Evolutionary conservation across 805 yeast species (phyloP).

Genomic region (Starmerella apicola): DNA sequence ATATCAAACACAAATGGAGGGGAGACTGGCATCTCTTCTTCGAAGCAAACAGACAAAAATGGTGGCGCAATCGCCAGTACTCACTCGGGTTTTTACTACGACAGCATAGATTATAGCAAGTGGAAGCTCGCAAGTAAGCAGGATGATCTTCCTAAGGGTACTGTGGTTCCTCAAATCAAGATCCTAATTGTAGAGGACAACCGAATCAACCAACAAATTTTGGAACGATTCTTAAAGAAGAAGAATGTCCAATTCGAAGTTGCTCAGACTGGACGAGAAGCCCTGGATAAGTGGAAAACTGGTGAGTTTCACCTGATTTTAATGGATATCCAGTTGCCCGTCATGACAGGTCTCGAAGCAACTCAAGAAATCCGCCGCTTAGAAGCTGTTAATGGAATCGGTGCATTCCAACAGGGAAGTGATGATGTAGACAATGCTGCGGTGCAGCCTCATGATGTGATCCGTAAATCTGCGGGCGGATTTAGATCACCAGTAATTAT

Average conservation of each 20-base stretch:
- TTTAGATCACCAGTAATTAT: conserved; percentile 93
- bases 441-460: conserved; percentile 18
- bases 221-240: conserved; percentile 75
- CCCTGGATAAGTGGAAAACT: conserved; percentile 82
- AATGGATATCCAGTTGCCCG: conserved; percentile 96
- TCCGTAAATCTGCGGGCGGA: conserved; percentile 29
- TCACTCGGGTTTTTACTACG: not conserved
- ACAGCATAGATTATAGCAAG: not conserved
- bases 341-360: conserved; percentile 90
- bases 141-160: conserved; percentile 7
- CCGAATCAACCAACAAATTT: conserved; percentile 80
- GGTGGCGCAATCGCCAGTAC: too few relatives aligned
- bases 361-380: conserved; percentile 79
- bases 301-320: conserved; percentile 92
- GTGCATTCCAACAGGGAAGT: conserved; percentile 38
- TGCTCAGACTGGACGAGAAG: conserved; percentile 91
- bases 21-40: too few relatives aligned
- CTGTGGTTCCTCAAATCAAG: conserved; percentile 73
- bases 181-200: conserved; percentile 94
- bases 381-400: conserved; percentile 70
- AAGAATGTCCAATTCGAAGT: conserved; percentile 74
- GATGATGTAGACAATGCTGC: conserved; percentile 21
- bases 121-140: conserved; percentile 6
- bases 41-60: too few relatives aligned
- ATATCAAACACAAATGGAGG: too few relatives aligned